These are phyloP conservation scores for Eucalyptus regnans DNA, from an alignment of 345 rosid genomes.

Conservation along the genomic window DNA sequence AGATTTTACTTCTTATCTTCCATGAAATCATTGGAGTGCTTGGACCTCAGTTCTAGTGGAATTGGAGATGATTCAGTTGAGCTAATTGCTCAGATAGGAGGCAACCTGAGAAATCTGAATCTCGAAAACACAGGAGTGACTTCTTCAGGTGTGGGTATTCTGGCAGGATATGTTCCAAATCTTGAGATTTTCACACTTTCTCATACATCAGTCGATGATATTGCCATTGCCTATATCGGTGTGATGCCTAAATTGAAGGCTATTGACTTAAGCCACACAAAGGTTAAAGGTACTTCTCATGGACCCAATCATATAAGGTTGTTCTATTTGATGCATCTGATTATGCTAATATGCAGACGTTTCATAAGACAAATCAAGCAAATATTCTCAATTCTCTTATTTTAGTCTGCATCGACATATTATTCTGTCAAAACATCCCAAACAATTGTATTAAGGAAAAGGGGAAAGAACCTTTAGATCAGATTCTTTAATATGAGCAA, in stretches of 20 bases:
- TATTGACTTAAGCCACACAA: slow-evolving; percentile 69
- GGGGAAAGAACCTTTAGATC: not conserved
- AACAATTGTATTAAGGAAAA: not conserved
- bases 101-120: slow-evolving; percentile 45
- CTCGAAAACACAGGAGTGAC: slow-evolving; percentile 63
- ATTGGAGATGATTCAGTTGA: slow-evolving; percentile 64
- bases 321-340: not conserved
- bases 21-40: slow-evolving; percentile 52
- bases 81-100: slow-evolving; percentile 40
- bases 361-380: not conserved
- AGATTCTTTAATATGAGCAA: not conserved
- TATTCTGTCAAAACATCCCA: not conserved
- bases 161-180: slow-evolving; percentile 54
- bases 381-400: not conserved
- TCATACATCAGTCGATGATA: slow-evolving; percentile 43
- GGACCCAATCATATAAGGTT: not conserved
- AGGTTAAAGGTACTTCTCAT: slow-evolving; percentile 42
- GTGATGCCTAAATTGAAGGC: slow-evolving; percentile 44
- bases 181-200: slow-evolving; percentile 62
- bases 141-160: slow-evolving; percentile 42
- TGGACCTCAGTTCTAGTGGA: slow-evolving; percentile 55
- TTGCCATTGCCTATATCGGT: slow-evolving; percentile 41
- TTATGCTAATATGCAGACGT: not conserved
- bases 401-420: not conserved
- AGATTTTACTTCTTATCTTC: slow-evolving; percentile 40